Evolutionary conservation across 78 protist genomes (phyloP).

Genomic region (Polysphondylium violaceum): DNA sequence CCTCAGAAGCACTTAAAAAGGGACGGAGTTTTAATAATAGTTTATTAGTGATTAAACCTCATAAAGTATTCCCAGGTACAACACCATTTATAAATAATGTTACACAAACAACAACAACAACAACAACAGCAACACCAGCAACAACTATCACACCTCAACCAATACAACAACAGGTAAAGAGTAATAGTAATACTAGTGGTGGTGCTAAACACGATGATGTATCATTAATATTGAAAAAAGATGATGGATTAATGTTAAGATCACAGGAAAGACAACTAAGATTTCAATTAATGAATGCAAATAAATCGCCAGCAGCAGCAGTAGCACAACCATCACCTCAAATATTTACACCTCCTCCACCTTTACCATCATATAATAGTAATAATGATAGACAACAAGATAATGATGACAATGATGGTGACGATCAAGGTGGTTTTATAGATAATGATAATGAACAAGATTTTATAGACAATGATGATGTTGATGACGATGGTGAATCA

Average conservation of each 20-base stretch:
- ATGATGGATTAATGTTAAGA: conserved; percentile 21
- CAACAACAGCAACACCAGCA: background rate
- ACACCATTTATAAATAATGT: background rate
- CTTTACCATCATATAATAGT: background rate
- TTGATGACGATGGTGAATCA: conserved; percentile 5
- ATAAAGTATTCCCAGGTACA: background rate
- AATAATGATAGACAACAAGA: background rate
- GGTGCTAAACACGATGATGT: background rate
- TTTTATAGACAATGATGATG: background rate
- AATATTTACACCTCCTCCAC: background rate
- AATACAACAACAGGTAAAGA: background rate
- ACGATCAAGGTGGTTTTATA: background rate
- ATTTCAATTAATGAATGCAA: conserved; percentile 17
- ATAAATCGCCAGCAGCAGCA: background rate
- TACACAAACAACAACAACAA: background rate
- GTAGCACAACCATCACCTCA: background rate
- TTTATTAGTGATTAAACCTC: conserved; percentile 19
- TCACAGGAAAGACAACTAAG: conserved; percentile 69
- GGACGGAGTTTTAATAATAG: conserved; percentile 18
- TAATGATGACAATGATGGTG: background rate
- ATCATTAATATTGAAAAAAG: background rate
- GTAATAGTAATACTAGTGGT: background rate
- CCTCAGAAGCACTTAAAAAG: conserved; percentile 27
- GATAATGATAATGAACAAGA: background rate
- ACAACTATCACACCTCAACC: background rate